Base-by-base conservation (phyloP, 371 early-diverging fungal species). In the Syncephalastrum contaminatum region DNA sequence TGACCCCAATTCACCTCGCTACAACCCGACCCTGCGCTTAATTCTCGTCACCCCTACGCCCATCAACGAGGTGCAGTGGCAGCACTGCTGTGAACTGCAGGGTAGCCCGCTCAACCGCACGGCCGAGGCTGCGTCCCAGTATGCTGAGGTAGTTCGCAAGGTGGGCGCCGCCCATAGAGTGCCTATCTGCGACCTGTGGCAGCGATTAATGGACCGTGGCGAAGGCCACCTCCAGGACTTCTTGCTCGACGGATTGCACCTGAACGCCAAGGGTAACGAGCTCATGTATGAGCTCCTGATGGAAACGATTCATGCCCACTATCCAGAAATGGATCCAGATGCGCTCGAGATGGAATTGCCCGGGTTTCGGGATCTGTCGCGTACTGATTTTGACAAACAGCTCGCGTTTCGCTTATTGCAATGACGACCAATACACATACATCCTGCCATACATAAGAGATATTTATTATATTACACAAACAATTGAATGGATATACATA, bases 11-110 rank as follows among this genome's bases (percentile, higher is more conserved):
- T 88, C 88, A 0, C 62, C 73, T 0, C 67, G 66, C 20, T 81
- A 83, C 44, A 75, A 82, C 13, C 87, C 90, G 0, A 63, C 70
- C 5, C 63, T 86, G 6, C 67, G 73, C 20, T 50, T 94, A 10
- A 64, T 95, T 8, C 53, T 93, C 22, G 81, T 95, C 43, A 86
- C 92, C 2, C 93, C 91, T 13, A 91, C 93, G 10, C 85, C 89
- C 1, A 19, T 91, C 13, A 82, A 87, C 49, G 86, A 86, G 54
- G 54, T 40, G 0, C 67, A 67, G n/a, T 88, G 87, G 85, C 64
- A 54, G 1, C 63, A 66, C 36, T 57, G 60, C 4, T 78, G 81
- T 19, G 53, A 59, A 2, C 56, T 56, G 0, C 51, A 67, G 13
- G 83, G 83, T 4, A 61, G 59, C 19, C 48, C 51, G 1, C 45